phyloP scores from a whole-genome alignment of 441 rosid genomes.

The Monsonia emarginata region DNA sequence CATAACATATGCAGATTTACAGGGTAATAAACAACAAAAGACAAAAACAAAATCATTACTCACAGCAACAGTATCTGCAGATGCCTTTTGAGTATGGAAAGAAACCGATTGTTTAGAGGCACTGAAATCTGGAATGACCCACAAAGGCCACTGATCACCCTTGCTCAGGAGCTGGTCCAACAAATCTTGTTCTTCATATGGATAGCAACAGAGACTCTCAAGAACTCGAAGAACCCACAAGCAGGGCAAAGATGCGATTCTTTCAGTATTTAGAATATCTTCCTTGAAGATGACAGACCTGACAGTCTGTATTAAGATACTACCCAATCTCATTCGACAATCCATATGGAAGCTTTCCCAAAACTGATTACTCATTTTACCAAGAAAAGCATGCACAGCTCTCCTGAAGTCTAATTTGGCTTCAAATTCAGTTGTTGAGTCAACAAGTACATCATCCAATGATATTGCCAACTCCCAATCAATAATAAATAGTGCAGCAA shows the following conservation, averaged over 20 bases:
- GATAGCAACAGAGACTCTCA: slow-evolving; percentile 44
- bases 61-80: slow-evolving; percentile 24
- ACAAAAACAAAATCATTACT: slow-evolving; percentile 23
- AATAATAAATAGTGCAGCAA: slow-evolving; percentile 52
- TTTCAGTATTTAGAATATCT: slow-evolving; percentile 31
- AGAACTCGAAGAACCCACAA: slow-evolving; percentile 57
- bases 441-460: slow-evolving; percentile 28
- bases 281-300: slow-evolving; percentile 52
- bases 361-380: slow-evolving; percentile 38
- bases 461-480: slow-evolving; percentile 45
- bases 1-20: background rate
- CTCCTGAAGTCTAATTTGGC: slow-evolving; percentile 34
- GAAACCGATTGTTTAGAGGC: slow-evolving; percentile 18
- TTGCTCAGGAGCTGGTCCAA: slow-evolving; percentile 54
- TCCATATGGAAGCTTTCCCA: slow-evolving; percentile 42
- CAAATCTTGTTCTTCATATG: slow-evolving; percentile 46
- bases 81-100: slow-evolving; percentile 17
- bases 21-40: slow-evolving; percentile 1
- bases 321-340: slow-evolving; percentile 36
- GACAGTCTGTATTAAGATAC: slow-evolving; percentile 40
- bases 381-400: slow-evolving; percentile 32
- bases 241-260: slow-evolving; percentile 47
- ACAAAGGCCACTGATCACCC: slow-evolving; percentile 66
- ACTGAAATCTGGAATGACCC: slow-evolving; percentile 48
- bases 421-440: slow-evolving; percentile 26